phyloP scores from a whole-genome alignment of 2,329 filamentous ascomycete genomes.

The Grosmannia serpens region DNA sequence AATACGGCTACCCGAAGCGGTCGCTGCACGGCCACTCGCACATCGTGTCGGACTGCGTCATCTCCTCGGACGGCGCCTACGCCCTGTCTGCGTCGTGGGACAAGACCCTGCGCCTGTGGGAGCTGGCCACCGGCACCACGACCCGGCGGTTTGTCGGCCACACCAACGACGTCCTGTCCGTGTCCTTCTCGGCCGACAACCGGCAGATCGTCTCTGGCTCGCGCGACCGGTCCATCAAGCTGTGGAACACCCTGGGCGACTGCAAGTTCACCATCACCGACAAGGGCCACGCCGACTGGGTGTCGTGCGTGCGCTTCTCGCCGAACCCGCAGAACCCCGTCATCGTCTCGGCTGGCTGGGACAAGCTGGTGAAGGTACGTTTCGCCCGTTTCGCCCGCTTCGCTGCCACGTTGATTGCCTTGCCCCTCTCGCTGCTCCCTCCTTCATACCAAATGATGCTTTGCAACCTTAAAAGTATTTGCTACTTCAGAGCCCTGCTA shows the following conservation, averaged over 20 bases:
- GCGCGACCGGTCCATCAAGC: conserved; percentile 97
- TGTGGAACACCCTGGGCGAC: conserved; percentile 99
- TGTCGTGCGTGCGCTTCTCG: conserved; percentile 98
- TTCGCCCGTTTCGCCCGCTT: conserved; percentile 26
- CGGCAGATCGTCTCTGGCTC: conserved; percentile 99
- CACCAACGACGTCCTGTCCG: conserved; percentile 98
- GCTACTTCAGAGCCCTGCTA: conserved; percentile 96
- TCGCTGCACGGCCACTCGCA: conserved; percentile 98
- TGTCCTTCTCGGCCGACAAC: conserved; percentile 99
- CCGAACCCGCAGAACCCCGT: conserved; percentile 99
- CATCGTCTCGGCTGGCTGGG: conserved; percentile 97
- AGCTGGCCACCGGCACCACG: conserved; percentile 93
- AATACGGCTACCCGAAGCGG: conserved; percentile 98
- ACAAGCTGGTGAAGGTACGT: conserved; percentile 99
- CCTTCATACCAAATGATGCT: conserved; percentile 66
- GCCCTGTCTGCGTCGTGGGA: conserved; percentile 98
- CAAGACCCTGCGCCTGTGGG: conserved; percentile 99
- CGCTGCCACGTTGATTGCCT: conserved; percentile 2
- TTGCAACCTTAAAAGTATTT: conserved; percentile 87
- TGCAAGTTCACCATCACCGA: conserved; percentile 99
- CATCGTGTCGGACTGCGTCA: conserved; percentile 99
- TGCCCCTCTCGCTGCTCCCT: not conserved
- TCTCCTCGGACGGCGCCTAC: conserved; percentile 98
- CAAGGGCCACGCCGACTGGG: conserved; percentile 99
- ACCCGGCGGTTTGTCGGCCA: conserved; percentile 98